Evolutionary conservation across 371 early-diverging fungal species (phyloP), one percentile per base, ranked within the genome.

Genomic region (Circinella minor): DNA sequence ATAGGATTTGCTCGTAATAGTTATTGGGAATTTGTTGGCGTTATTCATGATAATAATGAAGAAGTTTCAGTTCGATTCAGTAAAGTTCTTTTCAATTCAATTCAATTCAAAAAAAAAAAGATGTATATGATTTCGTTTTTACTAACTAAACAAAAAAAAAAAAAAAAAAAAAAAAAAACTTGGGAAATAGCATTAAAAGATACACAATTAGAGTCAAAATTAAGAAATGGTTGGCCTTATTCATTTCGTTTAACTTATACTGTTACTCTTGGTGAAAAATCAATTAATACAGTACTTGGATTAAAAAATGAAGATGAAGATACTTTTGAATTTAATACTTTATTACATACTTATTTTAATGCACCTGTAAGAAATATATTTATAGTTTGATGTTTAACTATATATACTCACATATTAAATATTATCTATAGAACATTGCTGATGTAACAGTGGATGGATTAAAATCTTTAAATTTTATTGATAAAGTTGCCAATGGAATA

Each of bases 331-430:
- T 96, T 98, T 74, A 94, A 94, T 36, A 81, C 93, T 11, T 85
- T 98, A 51, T 82, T 97, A 69, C 98, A 99, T 75, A 95, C 97
- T 8, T 99, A 99, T 77, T 91, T 97, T 67, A 73, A 80, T 36
- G 90, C 93, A 55, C 82, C 87, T 39, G 92, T 90, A 88, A 80
- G 79, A 34, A 34, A 27, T 61, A 64, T 3, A 37, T 51, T 5
- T 27, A 54, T 20, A 60, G 18, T 7, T 43, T 17, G 17, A 75
- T 39, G 39, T 39, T 39, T 39, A 39, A 39, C 39, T 39, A 9
- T 9, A 6, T 43, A 6, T 43, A 3, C 27, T 43, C 43, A 6
- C 43, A 43, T 43, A 9, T 43, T 43, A n/a, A n/a, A n/a, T n/a
- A 9, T 43, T 43, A 9, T 43, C 1, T 43, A 43, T 43, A 89